These are phyloP conservation scores for Penicillium chermesinum DNA, from an alignment of 495 filamentous ascomycete species.

Conservation along the genomic window DNA sequence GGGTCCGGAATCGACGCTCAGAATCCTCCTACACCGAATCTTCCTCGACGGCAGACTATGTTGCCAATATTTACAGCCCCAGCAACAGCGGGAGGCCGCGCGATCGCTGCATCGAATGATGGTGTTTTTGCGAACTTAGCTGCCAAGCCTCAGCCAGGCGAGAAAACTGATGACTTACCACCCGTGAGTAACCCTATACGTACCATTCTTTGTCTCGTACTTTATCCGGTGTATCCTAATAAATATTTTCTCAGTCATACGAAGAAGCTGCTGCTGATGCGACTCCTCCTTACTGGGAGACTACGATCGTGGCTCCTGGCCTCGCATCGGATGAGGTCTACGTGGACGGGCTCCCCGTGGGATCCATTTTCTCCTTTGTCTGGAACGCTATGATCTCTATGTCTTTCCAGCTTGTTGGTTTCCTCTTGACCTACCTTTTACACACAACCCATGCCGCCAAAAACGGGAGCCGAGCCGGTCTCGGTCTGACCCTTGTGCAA, in stretches of 20 bases:
- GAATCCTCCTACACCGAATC: constrained; percentile 19
- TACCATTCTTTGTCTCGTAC: constrained; percentile 2
- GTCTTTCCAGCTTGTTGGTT: constrained; percentile 96
- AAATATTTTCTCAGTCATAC: constrained; percentile 61
- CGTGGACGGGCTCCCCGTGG: constrained; percentile 92
- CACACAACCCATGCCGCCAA: constrained; percentile 98
- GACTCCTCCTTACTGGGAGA: constrained; percentile 98
- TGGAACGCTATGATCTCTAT: constrained; percentile 99
- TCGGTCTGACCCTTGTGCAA: constrained; percentile 94
- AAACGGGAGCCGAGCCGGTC: constrained; percentile 88
- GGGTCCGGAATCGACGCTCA: constrained; percentile 24
- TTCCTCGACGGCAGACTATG: constrained; percentile 49
- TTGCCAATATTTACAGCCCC: constrained; percentile 42
- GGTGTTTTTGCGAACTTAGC: constrained; percentile 94
- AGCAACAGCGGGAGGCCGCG: constrained; percentile 34
- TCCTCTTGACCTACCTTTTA: constrained; percentile 94
- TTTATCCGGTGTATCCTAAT: constrained; percentile 15
- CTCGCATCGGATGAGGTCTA: constrained; percentile 86
- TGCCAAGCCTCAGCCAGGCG: constrained; percentile 83
- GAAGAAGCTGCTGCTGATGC: constrained; percentile 97
- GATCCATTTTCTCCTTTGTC: constrained; percentile 89
- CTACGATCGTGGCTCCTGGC: constrained; percentile 90
- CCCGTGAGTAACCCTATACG: constrained; percentile 58
- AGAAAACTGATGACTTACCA: constrained; percentile 78
- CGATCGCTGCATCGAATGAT: constrained; percentile 64